A percentile compares a stretch with the other conserved stretches of the same genome.
phyloP scores from a whole-genome alignment of 768 basidiomycete species.

The Panellus pusillus region DNA sequence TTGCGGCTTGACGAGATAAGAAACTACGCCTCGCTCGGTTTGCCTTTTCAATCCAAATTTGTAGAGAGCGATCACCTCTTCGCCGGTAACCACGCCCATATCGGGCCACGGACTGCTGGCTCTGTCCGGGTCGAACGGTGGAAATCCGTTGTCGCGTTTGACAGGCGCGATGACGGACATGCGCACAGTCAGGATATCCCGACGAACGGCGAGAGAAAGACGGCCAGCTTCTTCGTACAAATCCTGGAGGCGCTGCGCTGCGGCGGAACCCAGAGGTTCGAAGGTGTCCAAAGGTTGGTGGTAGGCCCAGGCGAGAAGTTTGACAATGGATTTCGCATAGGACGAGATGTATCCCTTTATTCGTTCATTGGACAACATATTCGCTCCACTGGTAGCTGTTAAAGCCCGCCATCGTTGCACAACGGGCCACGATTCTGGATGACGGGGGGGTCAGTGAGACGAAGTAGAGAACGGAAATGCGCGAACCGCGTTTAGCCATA shows the following conservation, averaged over 20 bases:
- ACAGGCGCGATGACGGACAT: slow-evolving; percentile 12
- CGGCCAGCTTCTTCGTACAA: slow-evolving; percentile 11
- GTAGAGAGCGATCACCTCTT: slow-evolving; percentile 16
- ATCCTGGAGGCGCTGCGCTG: not conserved
- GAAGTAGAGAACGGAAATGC: not conserved
- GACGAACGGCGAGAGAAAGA: slow-evolving; percentile 15
- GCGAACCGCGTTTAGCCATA: slow-evolving; percentile 8
- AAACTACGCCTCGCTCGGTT: not conserved
- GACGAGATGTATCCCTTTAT: not conserved
- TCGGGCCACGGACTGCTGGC: slow-evolving; percentile 16
- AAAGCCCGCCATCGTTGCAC: slow-evolving; percentile 22
- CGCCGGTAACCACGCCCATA: slow-evolving; percentile 14
- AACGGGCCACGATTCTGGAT: slow-evolving; percentile 19
- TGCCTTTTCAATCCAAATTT: slow-evolving; percentile 13
- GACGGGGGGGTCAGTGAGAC: not conserved
- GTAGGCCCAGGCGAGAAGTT: slow-evolving; percentile 10
- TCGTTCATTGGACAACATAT: not conserved
- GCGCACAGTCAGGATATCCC: slow-evolving; percentile 20
- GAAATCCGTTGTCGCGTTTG: not conserved
- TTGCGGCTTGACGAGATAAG: slow-evolving; percentile 11
- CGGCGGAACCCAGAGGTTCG: not conserved
- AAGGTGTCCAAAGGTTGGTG: slow-evolving; percentile 11
- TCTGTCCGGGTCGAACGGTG: not conserved
- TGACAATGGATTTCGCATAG: not conserved
- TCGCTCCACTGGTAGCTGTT: not conserved